phyloP scores from a whole-genome alignment of 495 filamentous ascomycete species.

The Geoglossum glabrum region DNA sequence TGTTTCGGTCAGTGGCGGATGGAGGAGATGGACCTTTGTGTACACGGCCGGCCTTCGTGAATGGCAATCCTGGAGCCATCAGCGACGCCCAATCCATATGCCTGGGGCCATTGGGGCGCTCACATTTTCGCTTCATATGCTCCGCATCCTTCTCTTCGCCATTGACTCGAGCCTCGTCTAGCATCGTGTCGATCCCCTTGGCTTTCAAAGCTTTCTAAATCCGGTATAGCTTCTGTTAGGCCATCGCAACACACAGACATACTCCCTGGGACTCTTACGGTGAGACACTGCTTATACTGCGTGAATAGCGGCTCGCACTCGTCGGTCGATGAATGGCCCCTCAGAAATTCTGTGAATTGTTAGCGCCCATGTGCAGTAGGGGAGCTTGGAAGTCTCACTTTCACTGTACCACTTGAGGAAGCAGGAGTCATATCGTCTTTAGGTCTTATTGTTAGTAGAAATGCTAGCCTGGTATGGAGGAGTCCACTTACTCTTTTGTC shows the following conservation, averaged over 20 bases:
- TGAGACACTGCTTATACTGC: constrained; percentile 64
- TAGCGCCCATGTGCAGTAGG: constrained; percentile 8
- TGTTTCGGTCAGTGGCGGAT: too few species aligned
- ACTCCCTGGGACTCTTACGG: constrained; percentile 27
- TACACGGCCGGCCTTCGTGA: neutral
- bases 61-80: neutral
- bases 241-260: constrained; percentile 6
- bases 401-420: constrained; percentile 96
- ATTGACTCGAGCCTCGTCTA: constrained; percentile 67
- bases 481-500: constrained; percentile 5
- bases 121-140: constrained; percentile 16
- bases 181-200: constrained; percentile 64
- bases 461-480: neutral
- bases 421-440: constrained; percentile 64
- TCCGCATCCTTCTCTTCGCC: constrained; percentile 62
- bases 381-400: constrained; percentile 31
- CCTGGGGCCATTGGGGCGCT: neutral
- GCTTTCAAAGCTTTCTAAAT: constrained; percentile 59
- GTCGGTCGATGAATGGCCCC: constrained; percentile 56
- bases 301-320: constrained; percentile 73
- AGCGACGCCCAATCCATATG: neutral
- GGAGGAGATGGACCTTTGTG: too few species aligned
- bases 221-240: constrained; percentile 1
- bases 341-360: constrained; percentile 49
- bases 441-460: neutral